Conservation (phyloP, 73 alveolate genomes). For the Chromera velia region DNA sequence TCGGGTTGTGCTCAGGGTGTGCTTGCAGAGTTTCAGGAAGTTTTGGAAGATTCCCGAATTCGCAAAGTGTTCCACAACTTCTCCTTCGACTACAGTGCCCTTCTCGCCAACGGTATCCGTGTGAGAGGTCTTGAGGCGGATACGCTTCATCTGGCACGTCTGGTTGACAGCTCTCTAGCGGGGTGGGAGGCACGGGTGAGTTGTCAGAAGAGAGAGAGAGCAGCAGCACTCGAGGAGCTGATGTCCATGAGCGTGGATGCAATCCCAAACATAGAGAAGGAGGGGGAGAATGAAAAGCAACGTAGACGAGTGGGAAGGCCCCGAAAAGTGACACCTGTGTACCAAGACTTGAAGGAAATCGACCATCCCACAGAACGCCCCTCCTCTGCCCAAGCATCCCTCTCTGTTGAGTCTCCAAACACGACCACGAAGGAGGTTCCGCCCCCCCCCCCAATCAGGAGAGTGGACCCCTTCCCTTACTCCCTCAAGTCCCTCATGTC, state of each 20-base stretch:
- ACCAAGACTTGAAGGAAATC: too few relatives aligned
- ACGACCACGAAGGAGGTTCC: too few relatives aligned
- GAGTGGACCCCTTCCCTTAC: too few relatives aligned
- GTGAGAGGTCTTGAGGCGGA: constrained; percentile 80
- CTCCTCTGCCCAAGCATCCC: too few relatives aligned
- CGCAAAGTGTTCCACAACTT: constrained; percentile 76
- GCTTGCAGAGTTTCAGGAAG: constrained; percentile 63
- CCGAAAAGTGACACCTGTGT: too few relatives aligned
- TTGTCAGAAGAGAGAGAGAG: not conserved
- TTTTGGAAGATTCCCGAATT: constrained; percentile 60
- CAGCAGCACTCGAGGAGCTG: not conserved
- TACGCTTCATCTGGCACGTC: constrained; percentile 87
- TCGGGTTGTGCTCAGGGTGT: constrained; percentile 65
- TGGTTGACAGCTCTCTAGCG: constrained; percentile 64
- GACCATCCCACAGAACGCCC: too few relatives aligned
- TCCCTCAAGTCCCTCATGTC: not conserved
- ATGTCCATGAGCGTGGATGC: too few relatives aligned
- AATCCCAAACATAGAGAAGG: too few relatives aligned
- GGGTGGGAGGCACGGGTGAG: not conserved
- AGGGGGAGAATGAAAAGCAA: too few relatives aligned
- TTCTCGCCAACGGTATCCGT: constrained; percentile 66
- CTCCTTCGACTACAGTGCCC: constrained; percentile 77
- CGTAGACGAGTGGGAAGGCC: too few relatives aligned
- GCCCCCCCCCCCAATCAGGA: too few relatives aligned
- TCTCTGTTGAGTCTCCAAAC: too few relatives aligned